Evolutionary conservation across 1,284 basidiomycete genomes (phyloP), one percentile per base, ranked within the genome.

Genomic region (Apiotrichum siamense): DNA sequence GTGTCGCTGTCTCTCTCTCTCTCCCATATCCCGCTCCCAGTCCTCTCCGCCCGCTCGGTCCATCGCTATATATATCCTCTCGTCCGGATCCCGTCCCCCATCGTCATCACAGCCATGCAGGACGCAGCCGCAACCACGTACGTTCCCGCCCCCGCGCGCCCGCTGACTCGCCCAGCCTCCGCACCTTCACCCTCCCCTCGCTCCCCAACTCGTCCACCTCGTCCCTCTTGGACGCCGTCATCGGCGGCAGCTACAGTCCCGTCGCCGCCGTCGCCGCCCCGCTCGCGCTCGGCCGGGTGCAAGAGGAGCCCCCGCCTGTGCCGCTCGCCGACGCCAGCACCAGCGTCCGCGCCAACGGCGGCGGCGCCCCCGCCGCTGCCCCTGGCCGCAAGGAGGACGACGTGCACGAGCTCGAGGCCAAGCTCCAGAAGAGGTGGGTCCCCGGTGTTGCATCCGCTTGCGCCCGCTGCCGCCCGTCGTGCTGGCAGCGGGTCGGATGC

Each of bases 341-440:
- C 4, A 60, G 57, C 33, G 49, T 44, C 21, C 56, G 59, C 38
- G 39, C 61, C 50, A 62, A 60, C 38, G 52, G 44, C n/a, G 20
- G n/a, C 44, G 47, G 40, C 38, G 31, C 13, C 20, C 3, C 18
- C 26, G 13, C 20, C 31, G n/a, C 53, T n/a, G n/a, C n/a, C n/a
- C n/a, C n/a, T n/a, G n/a, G n/a, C n/a, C n/a, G n/a, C 35, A 50
- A 56, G 38, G 52, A 46, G 9, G 37, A 35, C 21, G 40, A 58
- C 27, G 66, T 72, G n/a, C 52, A 60, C 23, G 66, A 67, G 54
- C 54, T 72, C n/a, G 57, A 67, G 58, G 59, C 63, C 47, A 67
- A 66, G 58, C 66, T 72, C 7, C 62, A 65, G 50, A 67, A 67
- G 56, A 58, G 67, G 69, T 72, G 36, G 49, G 67, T 56, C n/a